These are phyloP conservation scores for Nemania diffusa DNA, from an alignment of 2,329 filamentous ascomycete genomes.

Conservation along the genomic window DNA sequence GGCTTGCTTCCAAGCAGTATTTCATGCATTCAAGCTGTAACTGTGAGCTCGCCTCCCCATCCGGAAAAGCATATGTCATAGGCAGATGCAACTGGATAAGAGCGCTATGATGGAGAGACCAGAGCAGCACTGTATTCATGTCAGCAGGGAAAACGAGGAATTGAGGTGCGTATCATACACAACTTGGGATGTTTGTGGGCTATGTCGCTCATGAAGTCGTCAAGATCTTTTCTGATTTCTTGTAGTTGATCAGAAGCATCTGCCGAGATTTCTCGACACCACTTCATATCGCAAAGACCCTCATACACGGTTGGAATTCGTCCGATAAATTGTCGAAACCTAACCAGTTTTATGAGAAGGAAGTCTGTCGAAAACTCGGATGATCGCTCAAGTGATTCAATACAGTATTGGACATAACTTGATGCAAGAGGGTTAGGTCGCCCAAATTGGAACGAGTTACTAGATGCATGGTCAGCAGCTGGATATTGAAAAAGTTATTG, in stretches of 20 bases:
- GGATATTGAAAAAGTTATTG: not conserved
- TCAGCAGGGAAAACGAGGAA: not conserved
- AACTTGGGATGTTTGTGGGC: conserved; percentile 44
- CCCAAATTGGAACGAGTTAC: conserved; percentile 53
- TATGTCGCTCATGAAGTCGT: conserved; percentile 49
- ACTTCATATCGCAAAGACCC: conserved; percentile 30
- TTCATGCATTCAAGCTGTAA: conserved; percentile 48
- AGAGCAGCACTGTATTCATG: conserved; percentile 31
- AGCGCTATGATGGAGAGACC: conserved; percentile 27
- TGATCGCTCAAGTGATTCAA: conserved; percentile 46
- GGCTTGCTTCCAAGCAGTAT: conserved; percentile 51
- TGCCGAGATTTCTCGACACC: conserved; percentile 45
- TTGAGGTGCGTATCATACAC: conserved; percentile 32
- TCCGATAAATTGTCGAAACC: conserved; percentile 52
- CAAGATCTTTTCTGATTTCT: conserved; percentile 49
- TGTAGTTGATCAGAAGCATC: conserved; percentile 50
- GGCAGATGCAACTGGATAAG: conserved; percentile 50
- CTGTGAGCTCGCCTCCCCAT: conserved; percentile 35
- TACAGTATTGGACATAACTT: conserved; percentile 50
- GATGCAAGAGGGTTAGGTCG: conserved; percentile 49
- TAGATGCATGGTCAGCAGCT: conserved; percentile 24
- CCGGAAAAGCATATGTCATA: conserved; percentile 48
- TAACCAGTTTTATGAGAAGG: conserved; percentile 50
- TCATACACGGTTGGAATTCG: conserved; percentile 50
- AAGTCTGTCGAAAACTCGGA: conserved; percentile 47